Conservation (phyloP, 2,329 filamentous ascomycete species). For the Aspergillus chevalieri region DNA sequence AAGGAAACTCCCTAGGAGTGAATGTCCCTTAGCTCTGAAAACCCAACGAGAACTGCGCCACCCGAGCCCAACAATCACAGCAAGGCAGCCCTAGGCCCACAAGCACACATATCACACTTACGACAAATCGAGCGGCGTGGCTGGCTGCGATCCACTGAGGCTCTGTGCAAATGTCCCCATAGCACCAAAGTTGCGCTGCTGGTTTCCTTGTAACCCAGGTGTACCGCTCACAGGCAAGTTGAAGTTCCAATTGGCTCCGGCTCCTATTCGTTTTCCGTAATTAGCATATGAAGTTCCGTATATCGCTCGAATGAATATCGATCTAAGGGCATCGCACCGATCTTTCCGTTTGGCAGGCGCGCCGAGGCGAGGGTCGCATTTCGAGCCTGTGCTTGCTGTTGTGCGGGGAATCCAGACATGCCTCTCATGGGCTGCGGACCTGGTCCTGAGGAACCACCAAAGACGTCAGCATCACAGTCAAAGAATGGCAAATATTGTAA, state of each 20-base stretch:
- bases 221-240: constrained; percentile 49
- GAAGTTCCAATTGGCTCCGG: constrained; percentile 54
- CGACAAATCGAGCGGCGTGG: constrained; percentile 52
- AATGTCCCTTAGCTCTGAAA: constrained; percentile 3
- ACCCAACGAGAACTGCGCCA: background rate
- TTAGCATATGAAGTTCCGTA: constrained; percentile 18
- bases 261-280: constrained; percentile 33
- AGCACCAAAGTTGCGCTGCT: constrained; percentile 46
- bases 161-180: constrained; percentile 54
- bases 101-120: constrained; percentile 34
- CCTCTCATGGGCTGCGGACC: constrained; percentile 47
- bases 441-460: constrained; percentile 32
- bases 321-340: constrained; percentile 36
- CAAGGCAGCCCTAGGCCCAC: background rate
- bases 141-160: constrained; percentile 48
- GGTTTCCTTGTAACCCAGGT: constrained; percentile 45
- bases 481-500: constrained; percentile 5
- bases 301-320: constrained; percentile 1
- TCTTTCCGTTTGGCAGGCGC: constrained; percentile 50
- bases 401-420: constrained; percentile 50
- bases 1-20: constrained; percentile 54
- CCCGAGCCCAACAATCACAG: background rate
- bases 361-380: constrained; percentile 44
- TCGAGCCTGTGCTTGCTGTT: constrained; percentile 44
- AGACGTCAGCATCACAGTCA: constrained; percentile 8